Evolutionary conservation across 2,329 filamentous ascomycete species (phyloP).

Genomic region (Microthyrium microscopicum): DNA sequence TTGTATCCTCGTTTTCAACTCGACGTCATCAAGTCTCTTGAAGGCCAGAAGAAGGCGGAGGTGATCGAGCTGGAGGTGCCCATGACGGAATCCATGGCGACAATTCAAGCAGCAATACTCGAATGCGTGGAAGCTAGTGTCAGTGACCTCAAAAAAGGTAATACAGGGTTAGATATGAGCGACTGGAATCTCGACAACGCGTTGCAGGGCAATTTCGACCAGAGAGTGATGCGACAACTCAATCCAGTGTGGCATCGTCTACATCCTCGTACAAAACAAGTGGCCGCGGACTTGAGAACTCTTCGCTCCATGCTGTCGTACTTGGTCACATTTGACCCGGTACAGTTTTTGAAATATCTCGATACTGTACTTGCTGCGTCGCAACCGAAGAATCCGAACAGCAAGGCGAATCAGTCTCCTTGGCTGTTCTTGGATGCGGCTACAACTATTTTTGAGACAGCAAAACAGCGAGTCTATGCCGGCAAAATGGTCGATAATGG

Average conservation of each 20-base stretch:
- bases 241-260: conserved; percentile 96
- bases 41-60: conserved; percentile 84
- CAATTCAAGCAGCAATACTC: conserved; percentile 86
- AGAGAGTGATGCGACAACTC: conserved; percentile 71
- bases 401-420: conserved; percentile 73
- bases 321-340: conserved; percentile 62
- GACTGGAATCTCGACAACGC: conserved; percentile 95
- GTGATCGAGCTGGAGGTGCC: conserved; percentile 92
- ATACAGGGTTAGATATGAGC: conserved; percentile 81
- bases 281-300: conserved; percentile 75
- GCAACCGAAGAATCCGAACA: conserved; percentile 74
- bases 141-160: conserved; percentile 80
- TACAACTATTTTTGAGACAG: conserved; percentile 82
- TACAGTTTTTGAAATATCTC: conserved; percentile 81
- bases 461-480: conserved; percentile 73
- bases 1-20: conserved; percentile 91
- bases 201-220: conserved; percentile 80
- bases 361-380: conserved; percentile 89
- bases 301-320: conserved; percentile 68
- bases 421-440: conserved; percentile 95
- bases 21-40: conserved; percentile 71
- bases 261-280: conserved; percentile 87
- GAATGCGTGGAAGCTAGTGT: conserved; percentile 95
- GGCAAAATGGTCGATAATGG: conserved; percentile 48
- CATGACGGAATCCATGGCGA: conserved; percentile 86